Evolutionary conservation across 1,284 basidiomycete species (phyloP), one percentile per base, ranked within the genome.

Genomic region (Lentinula novae-zelandiae): DNA sequence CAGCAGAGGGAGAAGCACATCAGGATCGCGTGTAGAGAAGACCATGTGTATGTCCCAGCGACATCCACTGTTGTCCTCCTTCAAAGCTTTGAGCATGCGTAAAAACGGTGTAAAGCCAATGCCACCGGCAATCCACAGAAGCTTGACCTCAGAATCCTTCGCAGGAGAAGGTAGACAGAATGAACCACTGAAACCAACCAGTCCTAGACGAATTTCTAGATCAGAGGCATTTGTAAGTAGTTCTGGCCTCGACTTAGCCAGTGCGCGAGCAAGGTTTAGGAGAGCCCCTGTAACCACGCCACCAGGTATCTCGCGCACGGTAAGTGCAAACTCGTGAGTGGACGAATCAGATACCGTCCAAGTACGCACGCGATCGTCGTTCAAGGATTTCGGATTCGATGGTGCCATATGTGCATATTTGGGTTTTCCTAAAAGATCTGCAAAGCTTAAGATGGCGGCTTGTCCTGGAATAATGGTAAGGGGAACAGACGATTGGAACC

Each of bases 341-440:
- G 48, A 34, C 13, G 53, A 55, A 10, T 34, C 22, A 22, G 60
- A 60, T 12, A 87, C 74, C 0, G 84, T 87, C 85, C 86, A 88
- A 1, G 85, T 88, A 17, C 86, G 81, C 52, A 88, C 76, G 33
- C 82, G 76, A 66, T 88, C 85, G 65, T 88, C 85, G 68, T 87
- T 87, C 22, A 85, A 71, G 15, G 75, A 74, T 3, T 69, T 73
- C 0, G 82, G 82, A 31, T 79, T 74, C 9, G 68, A 65, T 1
- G 75, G 71, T 1, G 79, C 75, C 76, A 86, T 83, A 66, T 86
- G 83, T 42, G 74, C 71, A 66, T 83, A 84, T 27, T 70, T 70
- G 13, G 72, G 72, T 31, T 70, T 58, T 2, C 84, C 82, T 4
- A 86, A 67, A 34, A 87, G 72, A 2, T 76, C 71, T 1, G 76